Evolutionary conservation across 164 flowering plant species (phyloP).

Genomic region (Aristolochia fimbriata): DNA sequence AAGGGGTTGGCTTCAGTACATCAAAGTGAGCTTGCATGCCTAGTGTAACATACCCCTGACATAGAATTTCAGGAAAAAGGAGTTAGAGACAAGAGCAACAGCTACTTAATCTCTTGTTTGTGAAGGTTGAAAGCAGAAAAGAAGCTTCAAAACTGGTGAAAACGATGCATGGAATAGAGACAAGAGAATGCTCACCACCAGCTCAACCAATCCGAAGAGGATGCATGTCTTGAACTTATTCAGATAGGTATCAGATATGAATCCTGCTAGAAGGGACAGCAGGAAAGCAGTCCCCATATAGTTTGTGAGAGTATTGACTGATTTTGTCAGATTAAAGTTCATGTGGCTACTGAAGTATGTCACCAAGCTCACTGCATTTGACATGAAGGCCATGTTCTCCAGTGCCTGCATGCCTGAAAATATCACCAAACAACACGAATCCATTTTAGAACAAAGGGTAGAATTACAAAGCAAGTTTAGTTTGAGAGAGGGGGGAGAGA

Average conservation of each 20-base stretch:
- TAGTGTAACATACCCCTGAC: conserved; percentile 39
- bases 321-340: conserved; percentile 65
- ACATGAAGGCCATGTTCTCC: conserved; percentile 68
- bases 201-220: conserved; percentile 46
- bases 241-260: conserved; percentile 58
- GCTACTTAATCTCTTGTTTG: not conserved
- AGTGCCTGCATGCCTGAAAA: conserved; percentile 50
- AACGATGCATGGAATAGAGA: too few species aligned
- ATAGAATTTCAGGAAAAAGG: too few species aligned
- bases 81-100: too few species aligned
- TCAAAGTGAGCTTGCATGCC: conserved; percentile 52
- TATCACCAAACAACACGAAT: not conserved
- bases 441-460: not conserved
- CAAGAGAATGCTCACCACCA: conserved; percentile 27
- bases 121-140: not conserved
- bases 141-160: too few species aligned
- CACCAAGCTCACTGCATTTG: conserved; percentile 48
- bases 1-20: conserved; percentile 44
- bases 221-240: conserved; percentile 54
- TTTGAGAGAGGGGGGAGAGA: conserved; percentile 14
- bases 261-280: conserved; percentile 54
- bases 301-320: conserved; percentile 59
- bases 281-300: conserved; percentile 61
- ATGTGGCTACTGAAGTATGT: conserved; percentile 58
- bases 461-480: conserved; percentile 8